Percentiles rank a stretch among this genome's conserved stretches.
phyloP scores from a whole-genome alignment of 2,329 filamentous ascomycete species.

The Cyphellophora attinorum region DNA sequence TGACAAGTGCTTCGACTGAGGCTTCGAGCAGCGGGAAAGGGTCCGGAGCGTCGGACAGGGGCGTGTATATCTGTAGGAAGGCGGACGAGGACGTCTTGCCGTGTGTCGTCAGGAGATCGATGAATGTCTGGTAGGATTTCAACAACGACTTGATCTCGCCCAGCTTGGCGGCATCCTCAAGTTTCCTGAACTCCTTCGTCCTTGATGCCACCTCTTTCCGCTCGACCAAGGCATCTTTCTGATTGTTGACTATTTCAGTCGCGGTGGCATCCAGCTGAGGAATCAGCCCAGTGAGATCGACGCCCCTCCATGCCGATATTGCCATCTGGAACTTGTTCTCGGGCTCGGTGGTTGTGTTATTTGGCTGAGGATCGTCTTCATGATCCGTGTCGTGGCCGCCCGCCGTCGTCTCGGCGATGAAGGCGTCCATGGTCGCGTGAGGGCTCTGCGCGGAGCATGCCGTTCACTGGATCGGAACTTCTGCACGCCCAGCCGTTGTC shows the following conservation, averaged over 20 bases:
- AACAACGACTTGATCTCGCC: conserved; percentile 79
- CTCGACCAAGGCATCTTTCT: conserved; percentile 90
- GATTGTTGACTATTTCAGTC: conserved; percentile 88
- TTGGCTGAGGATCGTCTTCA: too few relatives aligned
- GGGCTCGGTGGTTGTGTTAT: too few relatives aligned
- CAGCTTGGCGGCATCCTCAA: conserved; percentile 80
- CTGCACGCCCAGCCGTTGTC: too few relatives aligned
- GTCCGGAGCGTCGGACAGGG: conserved; percentile 88
- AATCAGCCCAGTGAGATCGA: conserved; percentile 76
- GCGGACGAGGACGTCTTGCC: conserved; percentile 89
- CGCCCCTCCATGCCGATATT: conserved; percentile 95
- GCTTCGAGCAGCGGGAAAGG: conserved; percentile 94
- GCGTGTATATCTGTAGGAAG: conserved; percentile 86
- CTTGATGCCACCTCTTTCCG: conserved; percentile 97
- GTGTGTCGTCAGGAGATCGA: conserved; percentile 91
- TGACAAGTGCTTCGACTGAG: conserved; percentile 84
- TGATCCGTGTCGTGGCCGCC: too few relatives aligned
- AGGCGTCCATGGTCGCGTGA: too few relatives aligned
- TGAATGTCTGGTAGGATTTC: conserved; percentile 94
- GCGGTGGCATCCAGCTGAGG: conserved; percentile 83
- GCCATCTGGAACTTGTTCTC: conserved; percentile 95
- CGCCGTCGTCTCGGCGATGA: too few relatives aligned
- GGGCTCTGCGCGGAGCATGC: too few relatives aligned
- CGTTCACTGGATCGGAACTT: too few relatives aligned
- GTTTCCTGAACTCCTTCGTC: conserved; percentile 93